Evolutionary conservation across 192 early-diverging fungal genomes (phyloP).

Genomic region (Polychytrium aggregatum): DNA sequence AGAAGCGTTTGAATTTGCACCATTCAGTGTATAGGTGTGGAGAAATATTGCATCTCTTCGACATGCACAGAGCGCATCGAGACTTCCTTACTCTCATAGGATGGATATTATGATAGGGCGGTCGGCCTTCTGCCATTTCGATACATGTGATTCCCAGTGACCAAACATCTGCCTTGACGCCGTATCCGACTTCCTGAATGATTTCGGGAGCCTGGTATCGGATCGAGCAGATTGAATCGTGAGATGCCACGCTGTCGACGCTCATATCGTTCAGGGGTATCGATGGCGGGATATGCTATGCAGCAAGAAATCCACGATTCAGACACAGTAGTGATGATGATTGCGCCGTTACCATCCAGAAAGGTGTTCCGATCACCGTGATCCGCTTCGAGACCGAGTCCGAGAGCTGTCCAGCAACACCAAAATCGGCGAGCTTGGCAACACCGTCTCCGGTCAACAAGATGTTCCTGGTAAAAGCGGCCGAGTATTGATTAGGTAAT

Average conservation of each 20-base stretch:
- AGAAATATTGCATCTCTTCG: too few relatives aligned
- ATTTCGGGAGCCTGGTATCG: conserved; percentile 44
- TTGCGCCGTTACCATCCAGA: conserved; percentile 46
- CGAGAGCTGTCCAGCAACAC: conserved; percentile 47
- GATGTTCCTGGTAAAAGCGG: conserved; percentile 35
- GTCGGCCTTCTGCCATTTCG: conserved; percentile 53
- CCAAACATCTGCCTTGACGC: conserved; percentile 52
- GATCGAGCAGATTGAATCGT: background rate
- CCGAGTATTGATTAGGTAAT: background rate
- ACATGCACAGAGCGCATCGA: too few relatives aligned
- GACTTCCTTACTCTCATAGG: conserved; percentile 33
- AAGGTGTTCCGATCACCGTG: conserved; percentile 55
- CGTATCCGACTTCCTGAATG: conserved; percentile 54
- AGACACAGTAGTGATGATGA: background rate
- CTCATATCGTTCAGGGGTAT: too few relatives aligned
- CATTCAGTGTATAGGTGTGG: too few relatives aligned
- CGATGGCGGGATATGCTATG: background rate
- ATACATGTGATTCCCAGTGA: conserved; percentile 50
- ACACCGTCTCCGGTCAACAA: conserved; percentile 35
- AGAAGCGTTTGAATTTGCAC: background rate
- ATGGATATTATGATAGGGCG: conserved; percentile 48
- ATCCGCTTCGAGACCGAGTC: conserved; percentile 37
- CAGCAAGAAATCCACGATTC: background rate
- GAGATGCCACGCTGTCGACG: background rate
- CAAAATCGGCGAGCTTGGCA: conserved; percentile 54